A percentile compares a stretch with the other conserved stretches of the same genome.
Evolutionary conservation across 129 eudicot genomes (phyloP).

Genomic region (Tanacetum coccineum): DNA sequence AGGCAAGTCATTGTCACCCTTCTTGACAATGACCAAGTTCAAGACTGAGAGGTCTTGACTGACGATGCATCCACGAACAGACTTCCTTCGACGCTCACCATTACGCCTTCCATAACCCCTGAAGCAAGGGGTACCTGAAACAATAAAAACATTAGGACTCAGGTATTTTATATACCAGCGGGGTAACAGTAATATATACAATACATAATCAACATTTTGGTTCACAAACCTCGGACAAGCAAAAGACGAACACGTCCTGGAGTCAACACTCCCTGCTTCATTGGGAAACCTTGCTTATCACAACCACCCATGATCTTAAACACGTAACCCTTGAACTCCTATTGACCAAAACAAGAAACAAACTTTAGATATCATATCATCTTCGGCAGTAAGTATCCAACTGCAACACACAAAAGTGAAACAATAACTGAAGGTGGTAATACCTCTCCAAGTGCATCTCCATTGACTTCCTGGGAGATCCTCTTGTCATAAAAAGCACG

Average conservation of each 20-base stretch:
- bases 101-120: constrained; percentile 79
- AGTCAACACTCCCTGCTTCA: constrained; percentile 89
- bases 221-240: constrained; percentile 55
- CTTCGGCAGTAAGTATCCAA: neutral
- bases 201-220: neutral
- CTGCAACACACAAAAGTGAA: neutral
- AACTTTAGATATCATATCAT: neutral
- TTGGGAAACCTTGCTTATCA: constrained; percentile 89
- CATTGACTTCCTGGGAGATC: constrained; percentile 88
- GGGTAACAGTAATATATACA: neutral
- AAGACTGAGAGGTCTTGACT: constrained; percentile 79
- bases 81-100: constrained; percentile 83
- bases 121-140: constrained; percentile 76
- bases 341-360: neutral
- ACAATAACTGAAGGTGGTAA: neutral
- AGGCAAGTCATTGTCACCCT: constrained; percentile 80
- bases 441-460: constrained; percentile 91
- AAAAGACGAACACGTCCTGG: constrained; percentile 87
- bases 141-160: neutral
- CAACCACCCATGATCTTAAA: constrained; percentile 93
- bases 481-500: constrained; percentile 87
- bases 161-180: neutral
- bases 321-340: constrained; percentile 82
- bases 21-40: constrained; percentile 77
- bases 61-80: constrained; percentile 83